Percentiles rank a stretch among this genome's conserved stretches.
These are phyloP conservation scores for Dictyostelium citrinum DNA, from an alignment of 78 protist genomes.

Conservation along the genomic window DNA sequence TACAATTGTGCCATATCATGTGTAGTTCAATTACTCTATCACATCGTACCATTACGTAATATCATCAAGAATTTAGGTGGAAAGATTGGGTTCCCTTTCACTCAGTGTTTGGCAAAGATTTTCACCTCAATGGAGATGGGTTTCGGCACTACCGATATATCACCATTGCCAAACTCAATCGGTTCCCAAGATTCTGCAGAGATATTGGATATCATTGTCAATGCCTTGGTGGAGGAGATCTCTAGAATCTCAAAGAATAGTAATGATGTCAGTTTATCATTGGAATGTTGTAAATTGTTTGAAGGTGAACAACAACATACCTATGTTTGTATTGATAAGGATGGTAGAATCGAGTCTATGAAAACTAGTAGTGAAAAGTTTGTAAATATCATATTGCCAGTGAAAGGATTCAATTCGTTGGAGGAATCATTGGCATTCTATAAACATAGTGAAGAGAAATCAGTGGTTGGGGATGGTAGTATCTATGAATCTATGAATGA, in stretches of 20 bases:
- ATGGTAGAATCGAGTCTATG: background rate
- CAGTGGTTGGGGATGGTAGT: background rate
- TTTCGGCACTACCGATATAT: conserved; percentile 31
- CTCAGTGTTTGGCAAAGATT: conserved; percentile 54
- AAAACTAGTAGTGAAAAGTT: conserved; percentile 28
- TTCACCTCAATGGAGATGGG: conserved; percentile 75
- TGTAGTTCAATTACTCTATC: conserved; percentile 44
- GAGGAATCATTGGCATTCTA: conserved; percentile 34
- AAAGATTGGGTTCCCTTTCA: conserved; percentile 66
- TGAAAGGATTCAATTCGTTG: conserved; percentile 19
- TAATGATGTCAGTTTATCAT: background rate
- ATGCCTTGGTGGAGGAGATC: conserved; percentile 14
- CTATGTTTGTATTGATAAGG: background rate
- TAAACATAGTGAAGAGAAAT: background rate
- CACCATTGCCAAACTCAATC: conserved; percentile 43
- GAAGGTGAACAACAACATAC: conserved; percentile 43
- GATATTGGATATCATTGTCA: conserved; percentile 7
- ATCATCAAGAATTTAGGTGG: conserved; percentile 53
- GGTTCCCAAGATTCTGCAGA: conserved; percentile 68
- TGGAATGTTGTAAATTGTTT: conserved; percentile 7
- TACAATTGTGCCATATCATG: conserved; percentile 36
- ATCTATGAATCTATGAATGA: conserved; percentile 15
- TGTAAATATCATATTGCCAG: conserved; percentile 50
- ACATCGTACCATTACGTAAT: conserved; percentile 14
- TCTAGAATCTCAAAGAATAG: conserved; percentile 35